Base-by-base conservation (phyloP, 495 filamentous ascomycete species). In the Delitschia confertaspora region DNA sequence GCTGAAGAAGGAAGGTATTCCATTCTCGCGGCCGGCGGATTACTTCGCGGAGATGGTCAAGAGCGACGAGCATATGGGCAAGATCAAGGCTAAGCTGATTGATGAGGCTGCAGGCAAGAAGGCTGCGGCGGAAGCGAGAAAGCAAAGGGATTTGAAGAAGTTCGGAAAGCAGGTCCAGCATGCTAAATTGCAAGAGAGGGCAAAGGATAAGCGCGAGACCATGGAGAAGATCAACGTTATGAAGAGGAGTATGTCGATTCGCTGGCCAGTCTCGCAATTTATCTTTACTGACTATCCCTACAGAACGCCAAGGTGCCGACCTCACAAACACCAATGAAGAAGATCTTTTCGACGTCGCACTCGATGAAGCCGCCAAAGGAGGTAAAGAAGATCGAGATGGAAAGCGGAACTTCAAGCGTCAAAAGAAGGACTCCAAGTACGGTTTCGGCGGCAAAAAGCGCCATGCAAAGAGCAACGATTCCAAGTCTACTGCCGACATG, bases 21-120 rank as follows among this genome's bases (percentile, higher is more conserved):
- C 80, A 6, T 96, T 96, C 67, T 80, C 84, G 4, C 76, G 91
- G 3, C 91, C 91, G 6, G 77, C 72, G 23, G 91, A 98, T 65
- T 98, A 93, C 68, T 96, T 98, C 56, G 91, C 91, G 19, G 91
- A 98, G 72, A 98, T 95, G 84, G 77, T 95, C 47, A 95, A 95
- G 73, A 85, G 79, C 57, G 93, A 98, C 66, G 89, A 93, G 70
- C 93, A 93, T 60, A 98, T 98, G 91, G 82, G 83, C 55, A 82
- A 80, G 70, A 85, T 98, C 64, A 93, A 91, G 73, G 76, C 78
- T 62, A 94, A 93, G 74, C 69, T 96, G 57, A 74, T 88, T 46
- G 89, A 95, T 51, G 87, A 89, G 62, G 91, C 89, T 7, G 84
- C 88, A 22, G 67, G 72, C 37, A 94, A 91, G 74, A 95, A 94